Percentiles rank a stretch among this genome's conserved stretches.
phyloP scores from a whole-genome alignment of 2,329 filamentous ascomycete species.

The Beauveria australis region DNA sequence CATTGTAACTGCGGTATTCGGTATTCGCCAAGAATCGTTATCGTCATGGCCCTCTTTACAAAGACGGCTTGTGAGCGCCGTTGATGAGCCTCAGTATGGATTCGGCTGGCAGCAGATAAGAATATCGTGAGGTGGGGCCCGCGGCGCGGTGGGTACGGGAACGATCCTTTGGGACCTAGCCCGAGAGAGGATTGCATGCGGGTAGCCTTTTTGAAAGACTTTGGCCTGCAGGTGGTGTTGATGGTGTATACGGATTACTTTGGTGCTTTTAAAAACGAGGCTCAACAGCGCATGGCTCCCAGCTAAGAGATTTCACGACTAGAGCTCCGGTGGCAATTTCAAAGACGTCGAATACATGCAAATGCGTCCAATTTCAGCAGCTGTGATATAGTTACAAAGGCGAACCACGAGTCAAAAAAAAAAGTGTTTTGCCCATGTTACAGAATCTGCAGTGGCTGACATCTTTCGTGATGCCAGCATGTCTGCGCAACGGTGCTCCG shows the following conservation, averaged over 20 bases:
- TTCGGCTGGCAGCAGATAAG: not conserved
- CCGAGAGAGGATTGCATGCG: not conserved
- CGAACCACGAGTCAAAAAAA: too few species aligned
- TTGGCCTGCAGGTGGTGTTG: not conserved
- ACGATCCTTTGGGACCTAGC: constrained; percentile 4
- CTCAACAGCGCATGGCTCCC: too few species aligned
- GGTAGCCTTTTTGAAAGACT: not conserved
- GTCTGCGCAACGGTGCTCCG: not conserved
- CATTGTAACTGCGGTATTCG: not conserved
- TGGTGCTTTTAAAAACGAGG: not conserved
- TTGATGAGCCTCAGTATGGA: constrained; percentile 3
- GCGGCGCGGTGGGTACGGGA: not conserved
- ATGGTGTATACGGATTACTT: not conserved
- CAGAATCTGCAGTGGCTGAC: not conserved
- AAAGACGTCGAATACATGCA: not conserved
- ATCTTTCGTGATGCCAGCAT: not conserved
- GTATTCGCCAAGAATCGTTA: too few species aligned
- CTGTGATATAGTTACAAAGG: too few species aligned
- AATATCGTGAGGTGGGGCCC: constrained; percentile 5
- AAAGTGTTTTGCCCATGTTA: not conserved
- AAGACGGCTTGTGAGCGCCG: not conserved
- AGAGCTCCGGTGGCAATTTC: not conserved
- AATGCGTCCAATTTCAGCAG: too few species aligned
- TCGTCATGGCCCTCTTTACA: too few species aligned
- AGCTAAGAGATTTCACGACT: too few species aligned